phyloP scores from a whole-genome alignment of 176 grass and related monocot species.

The Sorghum bicolor region Sorghum_bicolor_NCBIv3 NC_012870.2:79214001-79214500 shows the following conservation, averaged over 20 bases:
- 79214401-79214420: too few relatives aligned
- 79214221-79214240: background rate
- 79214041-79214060: background rate
- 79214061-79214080: background rate
- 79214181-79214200: background rate
- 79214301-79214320: background rate
- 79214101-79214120: background rate
- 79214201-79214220: background rate
- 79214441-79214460: background rate
- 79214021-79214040: background rate
- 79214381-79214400: background rate
- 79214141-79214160: background rate
- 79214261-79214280: background rate
- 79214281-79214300: background rate
- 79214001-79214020: background rate
- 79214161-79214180: background rate
- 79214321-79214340: background rate
- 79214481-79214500: background rate
- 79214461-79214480: background rate
- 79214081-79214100: too few relatives aligned
- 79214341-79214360: background rate
- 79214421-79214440: background rate
- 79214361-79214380: background rate
- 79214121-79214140: background rate
- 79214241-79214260: background rate